Percentiles rank a stretch among this genome's conserved stretches.
Conservation (phyloP, 352 stramenopile genomes). For the Globisporangium uncinulatum region DNA sequence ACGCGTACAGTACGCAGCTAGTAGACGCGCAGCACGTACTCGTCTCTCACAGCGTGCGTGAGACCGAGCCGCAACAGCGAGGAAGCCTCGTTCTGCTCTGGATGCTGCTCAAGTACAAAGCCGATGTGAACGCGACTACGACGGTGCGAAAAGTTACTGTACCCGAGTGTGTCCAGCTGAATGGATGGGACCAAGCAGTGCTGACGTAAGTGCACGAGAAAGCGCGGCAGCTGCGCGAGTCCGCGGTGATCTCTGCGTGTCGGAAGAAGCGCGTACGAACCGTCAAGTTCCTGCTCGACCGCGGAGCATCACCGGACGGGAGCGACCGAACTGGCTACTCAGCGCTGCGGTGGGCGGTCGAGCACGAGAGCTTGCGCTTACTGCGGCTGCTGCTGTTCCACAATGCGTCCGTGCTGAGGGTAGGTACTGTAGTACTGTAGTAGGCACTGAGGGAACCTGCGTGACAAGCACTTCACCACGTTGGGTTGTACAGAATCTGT, state of each 20-base stretch:
- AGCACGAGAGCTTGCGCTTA: conserved; percentile 27
- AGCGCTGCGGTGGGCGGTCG: conserved; percentile 41
- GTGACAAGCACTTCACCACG: not conserved
- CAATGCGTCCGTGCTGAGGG: conserved; percentile 36
- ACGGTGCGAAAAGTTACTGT: conserved; percentile 17
- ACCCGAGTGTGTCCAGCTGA: not conserved
- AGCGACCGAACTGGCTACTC: conserved; percentile 43
- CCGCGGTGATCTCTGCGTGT: conserved; percentile 41
- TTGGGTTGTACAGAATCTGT: no score
- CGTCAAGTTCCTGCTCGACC: conserved; percentile 37
- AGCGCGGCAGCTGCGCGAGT: conserved; percentile 33
- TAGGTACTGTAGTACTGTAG: not conserved
- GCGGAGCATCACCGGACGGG: conserved; percentile 28
- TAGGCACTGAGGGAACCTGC: no score
- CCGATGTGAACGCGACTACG: conserved; percentile 46
- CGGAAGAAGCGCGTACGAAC: conserved; percentile 33
- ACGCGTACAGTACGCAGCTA: no score
- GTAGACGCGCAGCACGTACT: not conserved
- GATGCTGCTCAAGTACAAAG: conserved; percentile 50
- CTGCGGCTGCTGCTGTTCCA: conserved; percentile 31
- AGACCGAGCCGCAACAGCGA: conserved; percentile 14
- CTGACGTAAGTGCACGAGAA: not conserved
- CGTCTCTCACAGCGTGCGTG: not conserved
- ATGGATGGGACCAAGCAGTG: not conserved
- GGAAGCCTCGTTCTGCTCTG: conserved; percentile 40